A percentile compares a stretch with the other conserved stretches of the same genome.
These are phyloP conservation scores for Lactarius akahatsu DNA, from an alignment of 768 basidiomycete species.

Conservation along the genomic window DNA sequence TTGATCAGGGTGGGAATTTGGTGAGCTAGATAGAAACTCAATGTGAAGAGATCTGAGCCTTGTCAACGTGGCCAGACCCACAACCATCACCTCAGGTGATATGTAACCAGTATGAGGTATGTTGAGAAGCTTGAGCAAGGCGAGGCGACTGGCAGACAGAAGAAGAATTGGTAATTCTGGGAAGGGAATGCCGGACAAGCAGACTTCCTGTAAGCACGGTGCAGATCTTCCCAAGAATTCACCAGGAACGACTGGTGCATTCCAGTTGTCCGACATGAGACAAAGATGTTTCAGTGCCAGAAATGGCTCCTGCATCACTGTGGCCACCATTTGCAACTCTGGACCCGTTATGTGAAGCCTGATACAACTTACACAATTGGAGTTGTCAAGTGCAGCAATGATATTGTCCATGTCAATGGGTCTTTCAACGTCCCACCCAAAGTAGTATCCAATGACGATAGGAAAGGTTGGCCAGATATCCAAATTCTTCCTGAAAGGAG, in stretches of 20 bases:
- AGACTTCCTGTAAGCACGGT: background rate
- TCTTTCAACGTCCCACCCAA: no score
- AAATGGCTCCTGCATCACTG: no score
- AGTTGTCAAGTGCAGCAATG: no score
- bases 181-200: background rate
- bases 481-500: no score
- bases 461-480: no score
- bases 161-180: background rate
- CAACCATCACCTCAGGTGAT: background rate
- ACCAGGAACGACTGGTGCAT: background rate
- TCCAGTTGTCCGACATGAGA: no score
- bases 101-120: background rate
- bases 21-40: background rate
- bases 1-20: background rate
- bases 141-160: background rate
- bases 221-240: background rate
- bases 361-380: no score
- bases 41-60: background rate
- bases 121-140: background rate
- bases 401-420: no score
- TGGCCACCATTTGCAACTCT: no score
- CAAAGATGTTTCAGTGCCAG: no score
- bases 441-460: no score
- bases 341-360: no score
- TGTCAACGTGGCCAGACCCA: background rate